Conservation (phyloP, 495 filamentous ascomycete species). For the Penicillium goetzii region DNA sequence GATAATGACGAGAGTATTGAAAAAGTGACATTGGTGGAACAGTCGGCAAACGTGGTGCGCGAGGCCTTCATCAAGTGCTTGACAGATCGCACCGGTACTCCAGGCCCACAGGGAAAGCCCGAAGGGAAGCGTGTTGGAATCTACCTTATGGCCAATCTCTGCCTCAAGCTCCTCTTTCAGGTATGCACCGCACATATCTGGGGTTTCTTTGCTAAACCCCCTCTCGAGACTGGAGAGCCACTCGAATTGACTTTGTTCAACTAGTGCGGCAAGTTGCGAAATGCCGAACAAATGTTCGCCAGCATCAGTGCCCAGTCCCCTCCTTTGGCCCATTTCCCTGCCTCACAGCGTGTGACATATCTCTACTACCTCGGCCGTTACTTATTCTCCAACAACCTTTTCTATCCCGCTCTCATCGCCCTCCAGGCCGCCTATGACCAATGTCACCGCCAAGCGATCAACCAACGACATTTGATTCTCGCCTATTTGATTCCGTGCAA, state of each 20-base stretch:
- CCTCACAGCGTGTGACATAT: conserved; percentile 87
- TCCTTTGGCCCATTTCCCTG: conserved; percentile 76
- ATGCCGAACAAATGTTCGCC: conserved; percentile 83
- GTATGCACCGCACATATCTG: conserved; percentile 41
- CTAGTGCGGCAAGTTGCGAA: conserved; percentile 59
- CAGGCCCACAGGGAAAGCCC: conserved; percentile 57
- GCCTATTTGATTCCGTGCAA: conserved; percentile 83
- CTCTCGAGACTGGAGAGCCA: neutral
- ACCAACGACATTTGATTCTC: conserved; percentile 78
- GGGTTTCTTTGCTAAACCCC: neutral
- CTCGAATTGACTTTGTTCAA: conserved; percentile 13
- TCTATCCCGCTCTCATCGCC: conserved; percentile 70
- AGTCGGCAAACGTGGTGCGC: conserved; percentile 83
- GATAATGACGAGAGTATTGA: conserved; percentile 59
- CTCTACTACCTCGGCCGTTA: conserved; percentile 94
- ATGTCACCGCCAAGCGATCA: conserved; percentile 65
- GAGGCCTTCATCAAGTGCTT: conserved; percentile 90
- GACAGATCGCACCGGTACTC: conserved; percentile 71
- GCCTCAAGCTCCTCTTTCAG: conserved; percentile 85
- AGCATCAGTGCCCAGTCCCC: conserved; percentile 85
- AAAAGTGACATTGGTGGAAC: conserved; percentile 77
- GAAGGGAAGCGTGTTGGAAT: conserved; percentile 86
- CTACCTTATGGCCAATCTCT: conserved; percentile 88
- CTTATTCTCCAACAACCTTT: conserved; percentile 79
- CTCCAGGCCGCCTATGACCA: conserved; percentile 81